A percentile compares a stretch with the other conserved stretches of the same genome.
These are phyloP conservation scores for Lipomyces sp. DNA, from an alignment of 805 yeast genomes.

Conservation along the genomic window DNA sequence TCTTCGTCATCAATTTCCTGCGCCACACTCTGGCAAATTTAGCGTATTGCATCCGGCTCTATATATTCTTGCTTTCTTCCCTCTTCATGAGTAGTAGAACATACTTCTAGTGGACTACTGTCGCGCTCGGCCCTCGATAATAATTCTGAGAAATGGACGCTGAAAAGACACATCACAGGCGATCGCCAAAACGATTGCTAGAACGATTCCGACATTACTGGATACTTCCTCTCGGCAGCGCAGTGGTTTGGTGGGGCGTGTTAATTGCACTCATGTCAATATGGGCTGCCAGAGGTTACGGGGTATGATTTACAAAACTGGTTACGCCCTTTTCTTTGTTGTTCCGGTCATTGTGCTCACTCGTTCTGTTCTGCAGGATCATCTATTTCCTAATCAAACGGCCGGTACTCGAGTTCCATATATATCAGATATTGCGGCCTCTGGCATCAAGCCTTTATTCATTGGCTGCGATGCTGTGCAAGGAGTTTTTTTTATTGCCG, in stretches of 20 bases:
- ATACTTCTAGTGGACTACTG: no score
- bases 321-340: no score
- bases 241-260: slow-evolving; percentile 88
- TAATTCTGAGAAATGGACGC: no score
- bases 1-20: no score
- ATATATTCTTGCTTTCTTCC: no score
- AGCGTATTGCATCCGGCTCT: no score
- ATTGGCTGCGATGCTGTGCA: slow-evolving; percentile 75
- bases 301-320: slow-evolving; percentile 40
- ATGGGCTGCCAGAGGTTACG: slow-evolving; percentile 68
- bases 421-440: slow-evolving; percentile 85
- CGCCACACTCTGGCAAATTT: no score
- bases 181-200: background rate
- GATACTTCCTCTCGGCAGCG: slow-evolving; percentile 61
- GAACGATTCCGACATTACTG: slow-evolving; percentile 34
- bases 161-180: no score
- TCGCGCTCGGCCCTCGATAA: no score
- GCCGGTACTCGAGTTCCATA: slow-evolving; percentile 52
- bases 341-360: background rate
- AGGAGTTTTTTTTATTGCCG: slow-evolving; percentile 66
- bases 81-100: no score
- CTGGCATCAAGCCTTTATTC: slow-evolving; percentile 78
- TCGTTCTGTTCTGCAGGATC: slow-evolving; percentile 1
- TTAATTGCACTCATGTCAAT: slow-evolving; percentile 68
- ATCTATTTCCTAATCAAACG: slow-evolving; percentile 30